Conservation (phyloP, 306 rosid genomes). For the Hippophae gyantsensis region DNA sequence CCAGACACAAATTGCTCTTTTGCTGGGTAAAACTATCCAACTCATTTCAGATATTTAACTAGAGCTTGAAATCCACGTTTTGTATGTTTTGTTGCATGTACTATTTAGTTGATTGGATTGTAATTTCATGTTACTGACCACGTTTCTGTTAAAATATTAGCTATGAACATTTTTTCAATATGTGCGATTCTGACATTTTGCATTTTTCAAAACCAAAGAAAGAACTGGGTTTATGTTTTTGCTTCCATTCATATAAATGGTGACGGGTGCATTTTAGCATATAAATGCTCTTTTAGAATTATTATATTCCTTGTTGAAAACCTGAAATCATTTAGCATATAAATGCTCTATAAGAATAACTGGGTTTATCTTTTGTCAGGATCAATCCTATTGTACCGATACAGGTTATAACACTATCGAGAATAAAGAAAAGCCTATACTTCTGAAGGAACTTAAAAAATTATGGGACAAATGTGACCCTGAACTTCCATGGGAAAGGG, state of each 20-base stretch:
- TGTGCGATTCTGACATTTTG: no score
- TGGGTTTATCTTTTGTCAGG: slow-evolving; percentile 18
- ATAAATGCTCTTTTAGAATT: no score
- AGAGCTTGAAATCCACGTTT: not conserved
- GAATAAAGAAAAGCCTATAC: slow-evolving; percentile 48
- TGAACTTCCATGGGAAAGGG: slow-evolving; percentile 63
- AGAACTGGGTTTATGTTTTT: no score
- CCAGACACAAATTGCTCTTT: slow-evolving; percentile 51
- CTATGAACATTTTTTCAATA: no score
- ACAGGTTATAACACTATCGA: slow-evolving; percentile 47
- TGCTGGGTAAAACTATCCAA: slow-evolving; percentile 60
- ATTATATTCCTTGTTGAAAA: no score
- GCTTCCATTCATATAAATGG: no score
- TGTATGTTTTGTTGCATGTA: not conserved
- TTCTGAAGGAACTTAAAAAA: slow-evolving; percentile 69
- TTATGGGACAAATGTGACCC: slow-evolving; percentile 64
- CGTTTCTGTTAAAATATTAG: not conserved
- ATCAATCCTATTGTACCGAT: slow-evolving; percentile 56
- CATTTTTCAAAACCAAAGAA: no score
- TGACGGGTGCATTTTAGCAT: no score
- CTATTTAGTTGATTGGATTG: no score
- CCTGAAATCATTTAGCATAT: no score
- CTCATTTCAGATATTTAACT: not conserved
- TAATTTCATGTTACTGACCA: no score
- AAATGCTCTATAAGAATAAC: no score